Conservation (phyloP, 2,329 filamentous ascomycete species). For the Mycosphaerelloides madeirae region DNA sequence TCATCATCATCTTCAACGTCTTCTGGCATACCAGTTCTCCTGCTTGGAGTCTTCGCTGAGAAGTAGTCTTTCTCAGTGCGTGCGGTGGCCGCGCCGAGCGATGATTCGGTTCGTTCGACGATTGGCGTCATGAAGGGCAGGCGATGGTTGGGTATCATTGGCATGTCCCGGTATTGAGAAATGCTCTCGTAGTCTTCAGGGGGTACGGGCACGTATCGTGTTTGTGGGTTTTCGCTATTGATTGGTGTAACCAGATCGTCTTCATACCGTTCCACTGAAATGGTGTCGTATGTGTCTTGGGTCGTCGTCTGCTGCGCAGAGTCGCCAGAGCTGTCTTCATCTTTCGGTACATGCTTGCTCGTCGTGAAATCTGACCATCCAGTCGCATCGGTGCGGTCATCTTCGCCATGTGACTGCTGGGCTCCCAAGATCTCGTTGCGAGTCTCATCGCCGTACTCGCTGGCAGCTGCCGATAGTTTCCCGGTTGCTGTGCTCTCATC, state of each 20-base stretch:
- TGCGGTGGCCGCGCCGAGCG: slow-evolving; percentile 63
- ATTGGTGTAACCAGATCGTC: slow-evolving; percentile 45
- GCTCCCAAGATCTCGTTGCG: slow-evolving; percentile 48
- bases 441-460: slow-evolving; percentile 62
- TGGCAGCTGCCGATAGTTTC: slow-evolving; percentile 58
- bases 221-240: slow-evolving; percentile 44
- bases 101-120: slow-evolving; percentile 89
- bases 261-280: slow-evolving; percentile 30
- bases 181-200: slow-evolving; percentile 78
- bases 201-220: slow-evolving; percentile 70
- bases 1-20: slow-evolving; percentile 36
- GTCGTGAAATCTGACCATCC: slow-evolving; percentile 87
- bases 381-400: slow-evolving; percentile 50
- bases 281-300: slow-evolving; percentile 37
- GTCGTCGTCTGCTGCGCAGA: slow-evolving; percentile 27
- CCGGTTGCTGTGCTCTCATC: slow-evolving; percentile 77
- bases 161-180: slow-evolving; percentile 74
- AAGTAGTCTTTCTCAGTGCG: slow-evolving; percentile 53
- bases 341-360: slow-evolving; percentile 61
- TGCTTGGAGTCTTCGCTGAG: slow-evolving; percentile 70
- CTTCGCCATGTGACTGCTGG: slow-evolving; percentile 22
- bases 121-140: slow-evolving; percentile 99
- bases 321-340: slow-evolving; percentile 36
- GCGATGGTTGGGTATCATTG: slow-evolving; percentile 77
- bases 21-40: slow-evolving; percentile 44